Evolutionary conservation across 805 yeast species (phyloP), one percentile per base, ranked within the genome.

Genomic region (Candida broadrunensis): DNA sequence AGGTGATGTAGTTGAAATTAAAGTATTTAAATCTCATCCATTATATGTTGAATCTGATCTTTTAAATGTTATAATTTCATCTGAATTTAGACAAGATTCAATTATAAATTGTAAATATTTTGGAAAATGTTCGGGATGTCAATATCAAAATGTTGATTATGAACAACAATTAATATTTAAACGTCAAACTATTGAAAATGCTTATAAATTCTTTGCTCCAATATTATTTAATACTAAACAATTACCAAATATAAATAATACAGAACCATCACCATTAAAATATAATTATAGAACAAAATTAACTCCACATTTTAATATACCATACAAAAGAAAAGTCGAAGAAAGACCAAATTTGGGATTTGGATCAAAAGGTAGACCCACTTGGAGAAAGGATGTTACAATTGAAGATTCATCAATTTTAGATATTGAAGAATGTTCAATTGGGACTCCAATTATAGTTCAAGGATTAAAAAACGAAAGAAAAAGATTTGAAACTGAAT

Each of bases 91-190:
- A 54, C 72, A 87, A 45, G 83, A 85, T 50, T 57, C 67, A 5
- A 71, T 85, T 38, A 79, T 84, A 42, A 75, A 75, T 48, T 88
- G 96, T 65, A 73, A 78, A 47, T 93, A 93, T 65, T 93, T 91
- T 65, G 96, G 96, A 12, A 79, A 80, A 47, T 90, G 97, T 60
- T 87, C 96, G 1, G 98, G 98, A 3, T 90, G 98, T 61, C 98
- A 93, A 65, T 88, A 81, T 58, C 98, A 93, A 59, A 80, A 80
- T 60, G 66, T 89, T 25, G 71, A 77, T 2, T 93, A 93, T 58
- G 73, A 73, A 1, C 72, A 81, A 32, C 98, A 91, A 64, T 69
- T 93, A 39, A 65, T 62, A 38, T 73, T 85, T 55, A 93, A 93
- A 60, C 75, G 78, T 45, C 66, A 78, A 20, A 89, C 95, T 2